Conservation (phyloP, 2,329 filamentous ascomycete species). For the Aspergillus ibericus region DNA sequence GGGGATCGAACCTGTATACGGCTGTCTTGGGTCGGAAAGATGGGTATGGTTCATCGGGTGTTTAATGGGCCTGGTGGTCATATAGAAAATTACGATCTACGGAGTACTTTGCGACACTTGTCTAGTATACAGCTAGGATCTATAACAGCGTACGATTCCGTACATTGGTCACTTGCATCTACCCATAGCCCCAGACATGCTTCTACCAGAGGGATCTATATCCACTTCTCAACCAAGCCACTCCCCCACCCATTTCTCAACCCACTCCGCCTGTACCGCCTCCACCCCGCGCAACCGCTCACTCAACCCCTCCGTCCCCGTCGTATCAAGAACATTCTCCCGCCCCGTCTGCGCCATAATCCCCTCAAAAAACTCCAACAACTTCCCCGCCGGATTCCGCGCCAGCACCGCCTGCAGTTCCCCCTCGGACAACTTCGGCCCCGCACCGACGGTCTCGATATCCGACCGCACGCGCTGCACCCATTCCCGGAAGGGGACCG, state of each 20-base stretch:
- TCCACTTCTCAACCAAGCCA: conserved; percentile 23
- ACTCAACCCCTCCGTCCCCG: conserved; percentile 20
- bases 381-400: conserved; percentile 31
- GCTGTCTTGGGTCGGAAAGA: no score
- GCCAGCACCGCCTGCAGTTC: conserved; percentile 14
- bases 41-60: no score
- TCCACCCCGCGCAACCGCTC: conserved; percentile 25
- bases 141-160: no score
- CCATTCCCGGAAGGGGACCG: conserved; percentile 17
- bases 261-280: conserved; percentile 32
- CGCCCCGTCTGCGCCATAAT: conserved; percentile 6
- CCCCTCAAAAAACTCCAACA: conserved; percentile 33
- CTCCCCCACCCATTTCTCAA: conserved; percentile 37
- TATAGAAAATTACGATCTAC: no score
- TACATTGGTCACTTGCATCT: no score
- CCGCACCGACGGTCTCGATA: conserved; percentile 8
- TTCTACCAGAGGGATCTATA: no score
- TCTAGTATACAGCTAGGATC: no score
- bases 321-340: conserved; percentile 19
- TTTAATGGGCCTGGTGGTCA: no score
- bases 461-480: conserved; percentile 10
- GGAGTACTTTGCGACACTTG: no score
- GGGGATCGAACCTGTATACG: no score
- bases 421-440: neutral
- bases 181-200: no score